These are phyloP conservation scores for Dryas drummondii DNA, from an alignment of 306 rosid genomes.

Conservation along the genomic window DNA sequence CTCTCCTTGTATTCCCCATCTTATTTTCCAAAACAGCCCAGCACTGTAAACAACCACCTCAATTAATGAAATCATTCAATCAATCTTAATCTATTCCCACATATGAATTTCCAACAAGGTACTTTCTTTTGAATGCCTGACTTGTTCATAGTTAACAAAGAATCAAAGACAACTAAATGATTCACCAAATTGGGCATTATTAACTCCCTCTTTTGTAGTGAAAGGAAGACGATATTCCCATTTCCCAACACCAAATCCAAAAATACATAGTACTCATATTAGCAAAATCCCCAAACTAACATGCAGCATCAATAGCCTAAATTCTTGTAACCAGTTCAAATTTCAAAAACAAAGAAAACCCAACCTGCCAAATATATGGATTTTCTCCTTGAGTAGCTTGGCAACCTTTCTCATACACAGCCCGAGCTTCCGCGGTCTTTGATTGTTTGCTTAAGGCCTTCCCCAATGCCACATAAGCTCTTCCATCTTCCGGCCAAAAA, in stretches of 20 bases:
- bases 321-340: not conserved
- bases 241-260: no score
- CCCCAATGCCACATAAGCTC: conserved; percentile 82
- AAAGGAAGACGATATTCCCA: not conserved
- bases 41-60: conserved; percentile 44
- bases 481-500: conserved; percentile 90
- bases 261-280: not conserved
- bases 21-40: conserved; percentile 93
- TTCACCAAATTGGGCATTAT: not conserved
- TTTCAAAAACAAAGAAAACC: not conserved
- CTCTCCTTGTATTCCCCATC: conserved; percentile 78
- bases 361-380: conserved; percentile 94
- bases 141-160: not conserved
- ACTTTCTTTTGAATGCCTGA: not conserved
- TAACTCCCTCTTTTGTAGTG: not conserved
- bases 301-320: not conserved
- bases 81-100: not conserved
- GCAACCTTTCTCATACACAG: conserved; percentile 86
- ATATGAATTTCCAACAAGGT: not conserved
- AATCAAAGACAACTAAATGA: not conserved
- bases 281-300: not conserved
- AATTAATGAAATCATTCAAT: not conserved
- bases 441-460: conserved; percentile 69
- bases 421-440: conserved; percentile 69
- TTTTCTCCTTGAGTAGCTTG: conserved; percentile 97